Conservation (phyloP, 2,329 filamentous ascomycete genomes). For the Diaporthe nobilis region DNA sequence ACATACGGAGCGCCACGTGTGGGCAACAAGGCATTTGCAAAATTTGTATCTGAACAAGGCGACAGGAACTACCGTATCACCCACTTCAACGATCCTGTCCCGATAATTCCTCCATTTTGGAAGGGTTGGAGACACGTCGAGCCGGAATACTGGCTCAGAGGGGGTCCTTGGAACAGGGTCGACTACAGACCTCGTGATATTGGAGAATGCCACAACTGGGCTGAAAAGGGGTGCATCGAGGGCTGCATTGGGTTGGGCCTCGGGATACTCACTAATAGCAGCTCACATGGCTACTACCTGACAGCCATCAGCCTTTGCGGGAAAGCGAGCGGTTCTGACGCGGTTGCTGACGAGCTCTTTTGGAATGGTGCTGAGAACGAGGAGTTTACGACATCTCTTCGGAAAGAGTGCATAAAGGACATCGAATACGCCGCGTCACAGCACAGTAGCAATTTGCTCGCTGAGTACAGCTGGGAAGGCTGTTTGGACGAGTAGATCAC, state of each 20-base stretch:
- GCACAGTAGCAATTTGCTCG: background rate
- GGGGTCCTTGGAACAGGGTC: background rate
- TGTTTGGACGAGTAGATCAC: background rate
- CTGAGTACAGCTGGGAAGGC: background rate
- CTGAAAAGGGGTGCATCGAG: background rate
- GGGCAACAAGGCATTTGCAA: background rate
- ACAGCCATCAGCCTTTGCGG: background rate
- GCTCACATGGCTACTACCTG: slow-evolving; percentile 8
- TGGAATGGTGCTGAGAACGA: background rate
- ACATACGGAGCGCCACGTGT: background rate
- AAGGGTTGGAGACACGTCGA: background rate
- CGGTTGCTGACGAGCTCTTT: background rate
- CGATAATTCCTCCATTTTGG: background rate
- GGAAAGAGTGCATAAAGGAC: background rate
- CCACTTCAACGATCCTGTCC: background rate
- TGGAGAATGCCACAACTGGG: background rate
- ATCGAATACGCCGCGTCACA: background rate
- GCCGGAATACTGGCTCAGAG: slow-evolving; percentile 9
- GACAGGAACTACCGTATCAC: slow-evolving; percentile 7
- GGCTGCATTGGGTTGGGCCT: background rate
- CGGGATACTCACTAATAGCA: background rate
- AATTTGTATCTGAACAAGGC: background rate
- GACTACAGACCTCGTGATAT: slow-evolving; percentile 1
- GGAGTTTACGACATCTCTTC: background rate
- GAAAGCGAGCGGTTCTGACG: background rate